phyloP scores from a whole-genome alignment of 768 basidiomycete species.

The Hericium alpestre region DNA sequence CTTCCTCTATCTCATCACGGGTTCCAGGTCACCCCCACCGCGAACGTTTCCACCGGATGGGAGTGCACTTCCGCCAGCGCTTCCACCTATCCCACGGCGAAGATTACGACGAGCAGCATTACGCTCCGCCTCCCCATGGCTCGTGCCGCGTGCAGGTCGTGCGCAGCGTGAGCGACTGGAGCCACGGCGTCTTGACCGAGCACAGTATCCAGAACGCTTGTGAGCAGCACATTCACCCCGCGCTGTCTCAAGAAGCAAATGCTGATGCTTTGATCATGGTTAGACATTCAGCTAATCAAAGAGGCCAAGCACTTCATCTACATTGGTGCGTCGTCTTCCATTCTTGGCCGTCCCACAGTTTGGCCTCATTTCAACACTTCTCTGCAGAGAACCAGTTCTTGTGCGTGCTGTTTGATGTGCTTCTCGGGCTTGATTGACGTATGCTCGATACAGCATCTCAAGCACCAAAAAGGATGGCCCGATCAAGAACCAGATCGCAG shows the following conservation, averaged over 20 bases:
- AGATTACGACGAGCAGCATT: slow-evolving; percentile 27
- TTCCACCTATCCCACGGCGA: slow-evolving; percentile 22
- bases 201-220: slow-evolving; percentile 91
- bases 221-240: slow-evolving; percentile 27
- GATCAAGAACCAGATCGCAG: slow-evolving; percentile 76
- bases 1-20: not conserved
- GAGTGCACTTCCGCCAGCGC: slow-evolving; percentile 18
- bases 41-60: slow-evolving; percentile 38
- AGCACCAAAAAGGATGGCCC: slow-evolving; percentile 50
- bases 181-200: slow-evolving; percentile 83
- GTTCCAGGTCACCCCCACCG: slow-evolving; percentile 54
- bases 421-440: not conserved
- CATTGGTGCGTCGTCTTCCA: slow-evolving; percentile 52
- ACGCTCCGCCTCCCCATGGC: slow-evolving; percentile 34
- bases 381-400: slow-evolving; percentile 73
- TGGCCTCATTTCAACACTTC: not conserved
- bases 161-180: slow-evolving; percentile 88
- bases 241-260: not conserved
- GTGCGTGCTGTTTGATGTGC: slow-evolving; percentile 31
- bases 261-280: not conserved
- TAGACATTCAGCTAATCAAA: slow-evolving; percentile 70
- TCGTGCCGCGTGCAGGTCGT: slow-evolving; percentile 70
- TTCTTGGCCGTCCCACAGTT: not conserved
- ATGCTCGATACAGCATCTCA: slow-evolving; percentile 50
- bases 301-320: slow-evolving; percentile 86